phyloP scores from a whole-genome alignment of 2,329 filamentous ascomycete species.

The Colletotrichum horii region DNA sequence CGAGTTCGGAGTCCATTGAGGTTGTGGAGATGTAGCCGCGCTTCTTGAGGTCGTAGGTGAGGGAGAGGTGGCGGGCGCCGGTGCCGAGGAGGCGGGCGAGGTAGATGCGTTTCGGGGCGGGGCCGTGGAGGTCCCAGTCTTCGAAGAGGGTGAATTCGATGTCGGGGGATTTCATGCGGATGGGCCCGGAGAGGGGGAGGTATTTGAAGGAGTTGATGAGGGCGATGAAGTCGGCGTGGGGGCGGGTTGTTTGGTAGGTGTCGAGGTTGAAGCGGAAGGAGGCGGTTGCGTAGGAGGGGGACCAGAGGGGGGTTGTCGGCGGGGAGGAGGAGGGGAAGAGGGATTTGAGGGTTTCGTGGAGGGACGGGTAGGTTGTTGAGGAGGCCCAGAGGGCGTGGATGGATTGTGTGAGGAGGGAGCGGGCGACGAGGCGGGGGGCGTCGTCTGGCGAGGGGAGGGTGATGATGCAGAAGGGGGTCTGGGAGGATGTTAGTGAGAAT shows the following conservation, averaged over 20 bases:
- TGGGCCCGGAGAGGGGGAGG: constrained; percentile 77
- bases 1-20: constrained; percentile 95
- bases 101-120: constrained; percentile 51
- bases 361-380: constrained; percentile 67
- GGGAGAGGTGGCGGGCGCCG: constrained; percentile 70
- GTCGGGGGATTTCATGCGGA: constrained; percentile 76
- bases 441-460: constrained; percentile 68
- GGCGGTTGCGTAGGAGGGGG: constrained; percentile 57
- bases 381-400: constrained; percentile 91
- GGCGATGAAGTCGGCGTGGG: constrained; percentile 64
- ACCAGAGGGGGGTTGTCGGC: constrained; percentile 63
- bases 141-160: constrained; percentile 83
- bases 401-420: constrained; percentile 81
- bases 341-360: constrained; percentile 69
- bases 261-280: constrained; percentile 89
- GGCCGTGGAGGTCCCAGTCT: constrained; percentile 72
- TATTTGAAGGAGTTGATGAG: constrained; percentile 86
- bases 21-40: constrained; percentile 93
- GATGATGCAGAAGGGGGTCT: constrained; percentile 90
- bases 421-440: constrained; percentile 70
- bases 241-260: constrained; percentile 77
- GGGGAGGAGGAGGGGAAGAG: constrained; percentile 46
- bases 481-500: not conserved
- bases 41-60: constrained; percentile 89
- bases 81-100: constrained; percentile 75